Evolutionary conservation across 2,329 filamentous ascomycete species (phyloP), one percentile per base, ranked within the genome.

Genomic region (Colletotrichum endophyticum): DNA sequence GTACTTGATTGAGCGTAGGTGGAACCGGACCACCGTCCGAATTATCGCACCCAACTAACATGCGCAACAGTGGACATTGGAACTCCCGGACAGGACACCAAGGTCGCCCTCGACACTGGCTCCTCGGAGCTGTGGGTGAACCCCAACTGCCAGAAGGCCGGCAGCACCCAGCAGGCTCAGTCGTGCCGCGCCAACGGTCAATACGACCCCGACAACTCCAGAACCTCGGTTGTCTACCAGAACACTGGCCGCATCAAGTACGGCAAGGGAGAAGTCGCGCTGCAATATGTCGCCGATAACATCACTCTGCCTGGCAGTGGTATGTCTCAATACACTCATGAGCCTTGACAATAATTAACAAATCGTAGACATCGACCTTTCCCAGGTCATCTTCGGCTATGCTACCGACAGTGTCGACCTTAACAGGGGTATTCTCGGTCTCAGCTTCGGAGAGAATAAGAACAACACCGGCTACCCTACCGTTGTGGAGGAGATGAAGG

Each of bases 51-150:
- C 15, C 16, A 13, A n/a, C 39, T 69, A 68, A 75, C 22, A 13
- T 12, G 28, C 22, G 13, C 69, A 30, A 25, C 28, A 78, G 77
- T 78, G 16, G 30, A 59, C 22, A 69, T 78, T 61, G 88, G 88
- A 30, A 84, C 82, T 3, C 84, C 86, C 5, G 81, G 83, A 1
- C 88, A 90, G 77, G 82, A 79, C 11, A 82, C 89, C 44, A 85
- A 86, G 27, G 87, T 90, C 36, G 84, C 89, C 53, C 83, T 89
- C 73, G 88, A 90, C 75, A 90, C 88, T 1, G 89, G 89, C 13
- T 91, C 89, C 7, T 88, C 87, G 76, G 88, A 90, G 80, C 85
- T 91, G 8, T 91, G 89, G 89, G 87, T 91, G 49, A 89, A 91
- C 76, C 89, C 89, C 3, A 82, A 86, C 67, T 91, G 89, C 79